Evolutionary conservation across 768 basidiomycete genomes (phyloP), one percentile per base, ranked within the genome.

Genomic region (Suillus spraguei): DNA sequence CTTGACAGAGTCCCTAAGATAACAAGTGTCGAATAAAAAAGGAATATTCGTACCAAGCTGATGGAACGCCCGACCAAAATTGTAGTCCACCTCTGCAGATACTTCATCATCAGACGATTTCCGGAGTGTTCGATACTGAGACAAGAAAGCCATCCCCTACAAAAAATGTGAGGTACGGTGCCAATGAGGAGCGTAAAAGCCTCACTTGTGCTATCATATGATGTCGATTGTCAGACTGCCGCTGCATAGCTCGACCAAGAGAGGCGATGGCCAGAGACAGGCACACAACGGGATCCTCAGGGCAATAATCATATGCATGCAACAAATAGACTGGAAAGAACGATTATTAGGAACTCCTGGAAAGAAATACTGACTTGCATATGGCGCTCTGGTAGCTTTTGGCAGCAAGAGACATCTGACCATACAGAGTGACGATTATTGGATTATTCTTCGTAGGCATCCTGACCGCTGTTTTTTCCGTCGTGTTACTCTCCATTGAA

Each of bases 201-300:
- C 70, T 32, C 53, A 87, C 86, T 75, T 95, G 93, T 4, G 89
- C 83, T 44, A 98, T 84, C 63, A 95, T 83, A 73, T 97, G 92
- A 70, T 97, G 92, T 46, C 95, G 79, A 72, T 99, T 99, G 76
- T 98, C 97, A 16, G 90, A 88, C 73, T 98, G 96, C 22, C 96
- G 84, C 67, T 96, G 93, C 89, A 94, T 94, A 0, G 95, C 91
- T 42, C 97, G 84, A 13, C 95, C 94, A 53, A 97, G 79, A 24
- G 93, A 97, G 0, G 93, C 88, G 53, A 95, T 87, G 0, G 90
- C 92, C 10, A 98, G 81, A 50, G 84, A 86, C 5, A 99, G 79
- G 70, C 91, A 95, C 28, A 97, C 82, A 77, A 96, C 80, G 0
- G 96, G 94, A 74, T 98, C 92, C 16, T 92, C 81, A 0, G 86